A percentile compares a stretch with the other conserved stretches of the same genome.
phyloP scores from a whole-genome alignment of 2,329 filamentous ascomycete species.

The Fusarium sp. region DNA sequence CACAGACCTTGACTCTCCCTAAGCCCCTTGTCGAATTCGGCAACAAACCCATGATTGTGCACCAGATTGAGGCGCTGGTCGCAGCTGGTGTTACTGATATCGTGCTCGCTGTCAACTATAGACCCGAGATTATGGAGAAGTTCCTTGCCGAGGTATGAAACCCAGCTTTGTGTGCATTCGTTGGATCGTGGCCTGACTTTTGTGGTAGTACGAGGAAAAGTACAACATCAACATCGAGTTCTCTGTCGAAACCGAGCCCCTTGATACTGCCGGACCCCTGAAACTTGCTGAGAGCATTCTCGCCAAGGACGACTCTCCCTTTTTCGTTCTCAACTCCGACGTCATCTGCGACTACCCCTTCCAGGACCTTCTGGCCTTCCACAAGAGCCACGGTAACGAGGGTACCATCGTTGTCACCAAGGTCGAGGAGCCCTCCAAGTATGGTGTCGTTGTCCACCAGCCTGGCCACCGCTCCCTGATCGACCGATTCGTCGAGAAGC shows the following conservation, averaged over 20 bases:
- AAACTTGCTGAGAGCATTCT: conserved; percentile 95
- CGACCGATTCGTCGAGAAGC: conserved; percentile 99
- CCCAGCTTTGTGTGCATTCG: neutral
- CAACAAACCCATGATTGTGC: conserved; percentile 99
- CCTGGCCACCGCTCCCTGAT: conserved; percentile 89
- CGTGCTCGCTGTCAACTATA: conserved; percentile 98
- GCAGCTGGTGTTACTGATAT: conserved; percentile 96
- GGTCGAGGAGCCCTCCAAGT: conserved; percentile 98
- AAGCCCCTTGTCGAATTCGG: conserved; percentile 98
- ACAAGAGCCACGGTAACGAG: conserved; percentile 92
- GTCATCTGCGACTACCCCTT: conserved; percentile 99
- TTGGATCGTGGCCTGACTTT: conserved; percentile 12
- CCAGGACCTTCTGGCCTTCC: conserved; percentile 87
- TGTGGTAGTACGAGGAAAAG: conserved; percentile 79
- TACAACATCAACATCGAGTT: conserved; percentile 97
- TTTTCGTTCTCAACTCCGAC: conserved; percentile 98
- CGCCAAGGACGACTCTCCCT: conserved; percentile 90
- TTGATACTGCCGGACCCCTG: conserved; percentile 92
- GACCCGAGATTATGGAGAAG: conserved; percentile 96
- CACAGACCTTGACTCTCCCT: conserved; percentile 90
- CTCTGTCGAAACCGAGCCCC: conserved; percentile 93
- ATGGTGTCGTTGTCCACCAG: conserved; percentile 98
- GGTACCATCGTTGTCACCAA: conserved; percentile 98
- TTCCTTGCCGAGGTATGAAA: conserved; percentile 80
- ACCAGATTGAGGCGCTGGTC: conserved; percentile 95